Conservation (phyloP, 768 basidiomycete genomes). For the Pleurotus eryngii region DNA sequence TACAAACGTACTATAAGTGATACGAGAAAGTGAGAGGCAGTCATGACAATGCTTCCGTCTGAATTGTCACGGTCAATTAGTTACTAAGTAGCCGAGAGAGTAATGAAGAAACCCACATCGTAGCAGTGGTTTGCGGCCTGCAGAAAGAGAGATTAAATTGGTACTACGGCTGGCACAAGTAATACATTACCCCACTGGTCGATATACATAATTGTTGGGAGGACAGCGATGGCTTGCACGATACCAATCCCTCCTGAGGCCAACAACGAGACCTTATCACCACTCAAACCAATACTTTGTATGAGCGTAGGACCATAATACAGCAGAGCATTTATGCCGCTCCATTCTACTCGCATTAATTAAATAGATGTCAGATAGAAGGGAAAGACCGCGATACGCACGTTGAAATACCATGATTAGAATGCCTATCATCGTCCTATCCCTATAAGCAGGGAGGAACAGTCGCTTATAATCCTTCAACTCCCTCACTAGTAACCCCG, state of each 20-base stretch:
- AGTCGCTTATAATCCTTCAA: slow-evolving; percentile 29
- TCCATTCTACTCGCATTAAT: slow-evolving; percentile 61
- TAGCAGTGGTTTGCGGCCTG: slow-evolving; percentile 65
- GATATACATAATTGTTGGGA: slow-evolving; percentile 70
- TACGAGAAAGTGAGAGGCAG: slow-evolving; percentile 59
- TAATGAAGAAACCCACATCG: slow-evolving; percentile 31
- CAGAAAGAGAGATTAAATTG: neutral
- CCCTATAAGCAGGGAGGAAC: slow-evolving; percentile 48
- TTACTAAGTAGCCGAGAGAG: neutral
- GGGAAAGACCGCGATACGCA: slow-evolving; percentile 26
- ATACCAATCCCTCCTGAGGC: slow-evolving; percentile 78
- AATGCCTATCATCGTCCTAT: slow-evolving; percentile 66
- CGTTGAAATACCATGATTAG: slow-evolving; percentile 84
- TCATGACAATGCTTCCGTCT: slow-evolving; percentile 64
- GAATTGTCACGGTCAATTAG: neutral
- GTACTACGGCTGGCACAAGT: neutral
- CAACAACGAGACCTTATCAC: slow-evolving; percentile 58
- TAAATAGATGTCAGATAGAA: neutral
- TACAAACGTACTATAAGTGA: slow-evolving; percentile 56
- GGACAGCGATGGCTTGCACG: slow-evolving; percentile 71
- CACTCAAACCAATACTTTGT: slow-evolving; percentile 56
- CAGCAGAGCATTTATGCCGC: slow-evolving; percentile 79
- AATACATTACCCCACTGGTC: slow-evolving; percentile 51
- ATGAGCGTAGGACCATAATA: slow-evolving; percentile 81
- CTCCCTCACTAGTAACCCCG: slow-evolving; percentile 42